A percentile compares a stretch with the other conserved stretches of the same genome.
Evolutionary conservation across 306 rosid species (phyloP).

Genomic region (Alnus rubra): DNA sequence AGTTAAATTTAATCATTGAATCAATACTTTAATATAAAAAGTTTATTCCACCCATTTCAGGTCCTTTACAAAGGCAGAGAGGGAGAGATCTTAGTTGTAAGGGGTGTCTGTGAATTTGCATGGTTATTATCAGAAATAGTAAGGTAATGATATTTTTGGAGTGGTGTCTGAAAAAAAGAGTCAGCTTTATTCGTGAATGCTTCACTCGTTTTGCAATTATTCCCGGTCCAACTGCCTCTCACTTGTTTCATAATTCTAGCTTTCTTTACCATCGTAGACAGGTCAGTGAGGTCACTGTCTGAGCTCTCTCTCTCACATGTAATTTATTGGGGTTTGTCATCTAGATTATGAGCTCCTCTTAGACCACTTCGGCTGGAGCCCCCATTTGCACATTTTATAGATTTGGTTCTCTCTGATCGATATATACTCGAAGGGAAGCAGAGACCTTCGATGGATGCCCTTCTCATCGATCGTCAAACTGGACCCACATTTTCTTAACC

Average conservation of each 20-base stretch:
- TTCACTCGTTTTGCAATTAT: conserved; percentile 56
- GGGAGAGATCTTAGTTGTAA: conserved; percentile 28
- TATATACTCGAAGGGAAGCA: not conserved
- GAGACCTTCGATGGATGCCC: conserved; percentile 8
- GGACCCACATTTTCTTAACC: conserved; percentile 28
- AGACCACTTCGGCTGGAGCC: not conserved
- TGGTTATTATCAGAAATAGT: conserved; percentile 40
- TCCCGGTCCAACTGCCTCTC: conserved; percentile 47
- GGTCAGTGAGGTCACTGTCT: conserved; percentile 57
- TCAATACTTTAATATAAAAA: too few species aligned
- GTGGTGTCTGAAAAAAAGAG: conserved; percentile 34
- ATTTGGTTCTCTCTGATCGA: not conserved
- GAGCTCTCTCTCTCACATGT: conserved; percentile 35
- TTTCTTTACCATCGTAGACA: conserved; percentile 50
- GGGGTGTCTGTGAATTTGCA: conserved; percentile 27
- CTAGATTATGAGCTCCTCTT: conserved; percentile 13
- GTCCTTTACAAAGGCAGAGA: conserved; percentile 10
- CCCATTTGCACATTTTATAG: not conserved
- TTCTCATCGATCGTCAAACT: conserved; percentile 14
- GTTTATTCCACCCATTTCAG: not conserved
- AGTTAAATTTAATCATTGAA: too few species aligned
- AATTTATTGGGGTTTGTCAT: conserved; percentile 28
- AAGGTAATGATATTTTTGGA: conserved; percentile 35
- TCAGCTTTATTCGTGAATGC: conserved; percentile 54
- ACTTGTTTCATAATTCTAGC: conserved; percentile 49